These are phyloP conservation scores for Candida coquimbonensis DNA, from an alignment of 805 yeast genomes.

Conservation along the genomic window DNA sequence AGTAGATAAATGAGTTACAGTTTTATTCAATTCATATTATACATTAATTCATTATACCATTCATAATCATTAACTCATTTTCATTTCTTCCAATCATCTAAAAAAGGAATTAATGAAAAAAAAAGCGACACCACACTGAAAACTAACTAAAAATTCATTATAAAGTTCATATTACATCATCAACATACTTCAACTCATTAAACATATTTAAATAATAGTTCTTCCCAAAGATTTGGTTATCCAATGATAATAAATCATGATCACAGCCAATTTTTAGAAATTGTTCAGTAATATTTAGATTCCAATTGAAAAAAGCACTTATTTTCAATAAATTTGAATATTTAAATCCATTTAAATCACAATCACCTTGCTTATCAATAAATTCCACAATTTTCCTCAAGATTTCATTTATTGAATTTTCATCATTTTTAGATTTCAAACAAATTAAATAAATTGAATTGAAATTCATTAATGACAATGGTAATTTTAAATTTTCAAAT, in stretches of 20 bases:
- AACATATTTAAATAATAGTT: slow-evolving; percentile 49
- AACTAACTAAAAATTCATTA: background rate
- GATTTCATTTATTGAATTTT: slow-evolving; percentile 19
- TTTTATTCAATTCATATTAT: too few species aligned
- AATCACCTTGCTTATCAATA: slow-evolving; percentile 10
- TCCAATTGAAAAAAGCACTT: slow-evolving; percentile 46
- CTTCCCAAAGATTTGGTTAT: slow-evolving; percentile 61
- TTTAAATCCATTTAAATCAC: slow-evolving; percentile 21
- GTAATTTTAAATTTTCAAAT: slow-evolving; percentile 52
- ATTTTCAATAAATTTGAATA: slow-evolving; percentile 21
- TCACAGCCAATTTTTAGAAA: slow-evolving; percentile 55
- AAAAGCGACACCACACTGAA: too few species aligned
- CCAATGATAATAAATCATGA: slow-evolving; percentile 53
- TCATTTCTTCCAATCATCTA: too few species aligned
- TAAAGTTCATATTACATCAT: background rate
- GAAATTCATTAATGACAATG: slow-evolving; percentile 39
- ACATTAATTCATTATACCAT: too few species aligned
- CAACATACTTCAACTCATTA: slow-evolving; percentile 1
- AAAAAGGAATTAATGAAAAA: too few species aligned
- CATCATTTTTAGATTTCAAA: slow-evolving; percentile 30
- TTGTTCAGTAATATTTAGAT: slow-evolving; percentile 57
- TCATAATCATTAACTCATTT: too few species aligned
- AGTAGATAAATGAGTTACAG: too few species aligned
- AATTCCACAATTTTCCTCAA: slow-evolving; percentile 20
- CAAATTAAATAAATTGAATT: slow-evolving; percentile 32